Evolutionary conservation across 2,329 filamentous ascomycete species (phyloP).

Genomic region (Colletotrichum lini): DNA sequence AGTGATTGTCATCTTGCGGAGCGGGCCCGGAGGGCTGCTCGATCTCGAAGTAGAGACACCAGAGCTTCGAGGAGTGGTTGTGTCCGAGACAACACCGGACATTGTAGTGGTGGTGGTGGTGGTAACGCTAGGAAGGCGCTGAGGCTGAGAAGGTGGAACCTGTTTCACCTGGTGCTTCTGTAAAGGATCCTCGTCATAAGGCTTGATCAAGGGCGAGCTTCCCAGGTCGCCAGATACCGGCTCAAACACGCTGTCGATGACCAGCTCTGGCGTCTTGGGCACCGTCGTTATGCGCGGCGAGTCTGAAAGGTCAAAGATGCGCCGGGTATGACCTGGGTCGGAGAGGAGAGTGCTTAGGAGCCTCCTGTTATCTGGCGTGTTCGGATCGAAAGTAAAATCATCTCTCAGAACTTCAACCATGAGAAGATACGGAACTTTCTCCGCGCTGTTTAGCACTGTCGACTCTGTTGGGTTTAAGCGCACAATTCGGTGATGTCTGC

Average conservation of each 20-base stretch:
- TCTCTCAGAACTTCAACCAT: conserved; percentile 88
- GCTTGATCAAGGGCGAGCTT: conserved; percentile 78
- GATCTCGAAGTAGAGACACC: conserved; percentile 78
- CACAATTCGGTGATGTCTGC: conserved; percentile 86
- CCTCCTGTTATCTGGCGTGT: conserved; percentile 79
- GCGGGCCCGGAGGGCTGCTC: conserved; percentile 73
- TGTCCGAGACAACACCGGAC: conserved; percentile 69
- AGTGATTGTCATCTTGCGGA: conserved; percentile 73
- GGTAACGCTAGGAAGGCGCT: conserved; percentile 73
- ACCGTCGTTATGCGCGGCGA: conserved; percentile 67
- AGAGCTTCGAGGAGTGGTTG: conserved; percentile 78
- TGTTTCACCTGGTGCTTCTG: conserved; percentile 46
- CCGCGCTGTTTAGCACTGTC: conserved; percentile 87
- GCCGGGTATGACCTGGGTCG: conserved; percentile 69
- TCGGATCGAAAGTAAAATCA: conserved; percentile 86
- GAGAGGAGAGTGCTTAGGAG: conserved; percentile 71
- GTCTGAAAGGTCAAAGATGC: conserved; percentile 79
- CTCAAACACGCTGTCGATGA: conserved; percentile 84
- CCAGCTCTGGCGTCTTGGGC: conserved; percentile 59
- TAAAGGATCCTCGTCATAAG: conserved; percentile 62
- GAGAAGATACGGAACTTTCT: conserved; percentile 86
- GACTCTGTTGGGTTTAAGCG: conserved; percentile 87
- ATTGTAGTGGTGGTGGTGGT: conserved; percentile 70
- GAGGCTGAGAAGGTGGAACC: conserved; percentile 53
- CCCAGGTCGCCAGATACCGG: conserved; percentile 84